Conservation (phyloP, 192 early-diverging fungal genomes). For the Coemansia pectinata region DNA sequence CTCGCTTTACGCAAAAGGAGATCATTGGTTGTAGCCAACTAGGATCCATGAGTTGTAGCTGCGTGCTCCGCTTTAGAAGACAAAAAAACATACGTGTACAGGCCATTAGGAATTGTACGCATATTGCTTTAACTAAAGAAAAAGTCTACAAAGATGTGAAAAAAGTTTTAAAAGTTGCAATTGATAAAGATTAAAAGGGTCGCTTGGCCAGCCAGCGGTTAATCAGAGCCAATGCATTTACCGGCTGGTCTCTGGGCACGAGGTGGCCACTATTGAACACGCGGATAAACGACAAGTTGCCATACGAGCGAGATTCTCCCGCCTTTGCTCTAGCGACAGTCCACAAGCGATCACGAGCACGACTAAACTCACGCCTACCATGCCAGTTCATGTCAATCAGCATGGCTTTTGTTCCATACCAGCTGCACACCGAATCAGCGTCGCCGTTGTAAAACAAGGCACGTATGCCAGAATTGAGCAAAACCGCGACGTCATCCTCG, state of each 20-base stretch:
- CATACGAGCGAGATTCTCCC: slow-evolving; percentile 65
- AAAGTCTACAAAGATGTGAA: neutral
- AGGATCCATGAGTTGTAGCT: neutral
- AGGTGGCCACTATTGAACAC: slow-evolving; percentile 86
- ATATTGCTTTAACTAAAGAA: neutral
- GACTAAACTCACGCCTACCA: slow-evolving; percentile 68
- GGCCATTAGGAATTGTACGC: neutral
- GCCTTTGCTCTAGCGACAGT: slow-evolving; percentile 56
- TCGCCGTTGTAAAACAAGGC: slow-evolving; percentile 88
- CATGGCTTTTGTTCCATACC: slow-evolving; percentile 82
- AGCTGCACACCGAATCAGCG: slow-evolving; percentile 90
- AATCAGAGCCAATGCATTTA: slow-evolving; percentile 73
- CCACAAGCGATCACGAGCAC: slow-evolving; percentile 73
- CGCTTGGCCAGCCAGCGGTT: slow-evolving; percentile 67
- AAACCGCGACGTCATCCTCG: slow-evolving; percentile 55
- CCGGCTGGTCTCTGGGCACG: slow-evolving; percentile 88
- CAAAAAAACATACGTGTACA: neutral
- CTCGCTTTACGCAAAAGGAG: neutral
- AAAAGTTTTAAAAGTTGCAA: neutral
- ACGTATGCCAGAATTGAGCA: slow-evolving; percentile 76
- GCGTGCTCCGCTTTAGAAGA: neutral
- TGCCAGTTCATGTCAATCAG: slow-evolving; percentile 76
- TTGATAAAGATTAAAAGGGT: neutral
- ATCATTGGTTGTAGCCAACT: neutral
- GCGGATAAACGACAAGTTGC: slow-evolving; percentile 76